Base-by-base conservation (phyloP, 1,284 basidiomycete species). In the Papiliotrema terrestris region DNA sequence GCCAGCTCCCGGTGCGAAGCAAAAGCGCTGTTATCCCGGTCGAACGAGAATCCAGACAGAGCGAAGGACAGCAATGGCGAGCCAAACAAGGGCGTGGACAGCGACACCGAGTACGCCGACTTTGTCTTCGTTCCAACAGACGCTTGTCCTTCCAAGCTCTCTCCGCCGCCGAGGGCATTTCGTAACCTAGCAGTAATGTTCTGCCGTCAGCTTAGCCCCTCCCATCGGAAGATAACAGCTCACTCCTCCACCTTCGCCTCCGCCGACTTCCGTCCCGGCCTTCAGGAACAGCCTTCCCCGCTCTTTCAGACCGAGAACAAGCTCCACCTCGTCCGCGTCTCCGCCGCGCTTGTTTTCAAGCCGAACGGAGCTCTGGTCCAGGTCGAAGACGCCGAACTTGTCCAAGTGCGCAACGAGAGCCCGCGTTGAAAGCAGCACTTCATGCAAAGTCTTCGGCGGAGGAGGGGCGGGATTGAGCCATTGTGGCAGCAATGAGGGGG, bases 151-250 rank as follows among this genome's bases (percentile, higher is more conserved):
- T 94, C 89, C 55, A 98, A 79, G 0, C 83, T 84, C 75, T 99
- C 96, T 20, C 88, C 94, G 2, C 91, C 90, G 25, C 96, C 95
- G 65, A 98, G 88, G 5, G 89, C 82, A 75, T 98, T 98, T 17
- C 89, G 82, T 36, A 94, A 77, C 50, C 87, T 84, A 17, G 83
- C 90, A 6, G 87, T 89, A 39, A 86, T 83, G 54, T 86, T 90
- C 86, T 87, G 59, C 23, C 3, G 43, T 45, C 48, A 53, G 46
- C 41, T 52, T 2, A 19, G 17, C 25, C 8, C 3, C 32, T 25
- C 9, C 3, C 15, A 11, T 14, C 20, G 5, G 35, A 22, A 23
- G 17, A 5, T 2, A 26, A 5, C 19, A 19, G 83, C 88, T 69
- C 69, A 90, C 91, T 22, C 89, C 91, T 52, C 81, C 91, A 8